Evolutionary conservation across 192 early-diverging fungal genomes (phyloP), one percentile per base, ranked within the genome.

Genomic region (Dispira simplex): DNA sequence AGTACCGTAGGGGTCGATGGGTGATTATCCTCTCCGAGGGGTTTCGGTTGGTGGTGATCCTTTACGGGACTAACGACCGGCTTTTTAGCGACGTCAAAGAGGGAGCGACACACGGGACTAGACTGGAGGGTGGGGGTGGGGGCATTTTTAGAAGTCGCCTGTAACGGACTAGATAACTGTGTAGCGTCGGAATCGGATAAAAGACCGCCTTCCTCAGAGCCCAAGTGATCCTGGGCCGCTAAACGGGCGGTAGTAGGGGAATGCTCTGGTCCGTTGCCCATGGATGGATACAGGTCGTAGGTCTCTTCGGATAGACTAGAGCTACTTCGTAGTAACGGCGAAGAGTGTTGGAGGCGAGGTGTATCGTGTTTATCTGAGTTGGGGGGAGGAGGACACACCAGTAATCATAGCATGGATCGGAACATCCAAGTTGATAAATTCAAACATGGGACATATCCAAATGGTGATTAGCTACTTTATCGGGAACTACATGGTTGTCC

Each of bases 71-170:
- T 39, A 39, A 39, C 2, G 14, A 44, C 32, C 8, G 58, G 39
- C 32, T 21, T 11, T 43, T 43, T 60, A 13, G 27, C 13, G 28
- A 32, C 25, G 16, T 60, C 58, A 43, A 60, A 60, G 39, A 60
- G 58, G 13, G 58, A 60, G 3, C 58, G 58, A 21, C 58, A 44
- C 0, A 60, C 58, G 12, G 58, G 32, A 60, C 58, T 60, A 2
- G 18, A 13, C 58, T 60, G 32, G 32, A 43, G 14, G 14, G 18
- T 18, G 32, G 58, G 11, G 1, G 11, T 13, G 25, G 32, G 12
- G 2, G 25, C 13, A 44, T 21, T 21, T 20, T 49, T 16, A 21
- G 16, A 16, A 16, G 16, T 4, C 18, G 18, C 48, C 16, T 20
- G 25, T 28, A 60, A 44, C 21, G 58, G 32, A 27, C 39, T 27